These are phyloP conservation scores for Nelumbo lutea DNA, from an alignment of 164 flowering plant species.

Conservation along the genomic window DNA sequence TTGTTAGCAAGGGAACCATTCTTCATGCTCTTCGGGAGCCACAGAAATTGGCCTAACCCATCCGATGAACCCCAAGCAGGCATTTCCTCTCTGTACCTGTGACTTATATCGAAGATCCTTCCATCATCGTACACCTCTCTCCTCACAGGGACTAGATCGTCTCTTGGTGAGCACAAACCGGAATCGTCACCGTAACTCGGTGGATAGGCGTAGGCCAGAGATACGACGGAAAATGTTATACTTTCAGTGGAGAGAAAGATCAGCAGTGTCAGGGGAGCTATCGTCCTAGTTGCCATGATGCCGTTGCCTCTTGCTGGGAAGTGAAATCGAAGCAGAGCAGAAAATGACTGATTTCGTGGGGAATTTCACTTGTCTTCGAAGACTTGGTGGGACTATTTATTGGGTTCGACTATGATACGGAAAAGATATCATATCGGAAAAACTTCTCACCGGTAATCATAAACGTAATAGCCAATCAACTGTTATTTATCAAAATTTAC, in stretches of 20 bases:
- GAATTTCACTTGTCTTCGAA: too few relatives aligned
- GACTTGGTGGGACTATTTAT: too few relatives aligned
- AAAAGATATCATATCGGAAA: too few relatives aligned
- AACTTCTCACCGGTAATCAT: too few relatives aligned
- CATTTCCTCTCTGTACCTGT: slow-evolving; percentile 43
- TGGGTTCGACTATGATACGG: too few relatives aligned
- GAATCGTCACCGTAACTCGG: not conserved
- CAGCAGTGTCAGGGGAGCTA: not conserved
- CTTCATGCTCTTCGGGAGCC: slow-evolving; percentile 68
- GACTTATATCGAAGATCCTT: slow-evolving; percentile 71
- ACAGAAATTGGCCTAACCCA: slow-evolving; percentile 62
- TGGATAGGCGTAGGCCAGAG: not conserved
- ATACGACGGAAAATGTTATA: not conserved
- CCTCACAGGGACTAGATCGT: slow-evolving; percentile 14
- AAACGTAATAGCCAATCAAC: too few relatives aligned
- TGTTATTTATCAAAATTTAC: too few relatives aligned
- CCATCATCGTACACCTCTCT: slow-evolving; percentile 58
- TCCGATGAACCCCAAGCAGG: slow-evolving; percentile 47
- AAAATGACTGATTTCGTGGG: too few relatives aligned
- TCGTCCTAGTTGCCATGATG: not conserved
- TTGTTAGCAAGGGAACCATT: slow-evolving; percentile 72
- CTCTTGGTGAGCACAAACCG: not conserved
- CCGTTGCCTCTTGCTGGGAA: not conserved
- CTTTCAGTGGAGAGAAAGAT: not conserved
- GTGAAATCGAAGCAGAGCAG: too few relatives aligned